Conservation (phyloP, 2,329 filamentous ascomycete genomes). For the Sarocladiaceae sp. region DNA sequence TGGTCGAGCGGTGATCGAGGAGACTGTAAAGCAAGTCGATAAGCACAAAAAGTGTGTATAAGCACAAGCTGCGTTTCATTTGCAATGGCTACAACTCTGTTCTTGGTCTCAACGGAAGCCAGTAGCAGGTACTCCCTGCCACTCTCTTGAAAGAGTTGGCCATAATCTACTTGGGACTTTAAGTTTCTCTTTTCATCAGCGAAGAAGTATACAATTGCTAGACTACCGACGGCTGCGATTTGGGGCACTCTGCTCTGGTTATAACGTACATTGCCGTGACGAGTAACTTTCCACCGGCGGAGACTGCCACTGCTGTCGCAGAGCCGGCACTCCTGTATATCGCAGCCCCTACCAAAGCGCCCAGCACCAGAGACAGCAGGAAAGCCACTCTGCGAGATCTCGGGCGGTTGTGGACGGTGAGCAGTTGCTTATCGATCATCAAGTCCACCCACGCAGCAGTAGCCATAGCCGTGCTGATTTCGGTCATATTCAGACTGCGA, state of each 20-base stretch:
- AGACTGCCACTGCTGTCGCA: slow-evolving; percentile 37
- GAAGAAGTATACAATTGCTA: too few relatives aligned
- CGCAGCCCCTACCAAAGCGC: slow-evolving; percentile 47
- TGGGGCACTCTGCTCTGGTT: slow-evolving; percentile 28
- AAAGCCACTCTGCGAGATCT: slow-evolving; percentile 48
- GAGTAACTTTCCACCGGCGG: slow-evolving; percentile 39
- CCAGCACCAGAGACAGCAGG: slow-evolving; percentile 40
- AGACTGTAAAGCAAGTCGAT: too few relatives aligned
- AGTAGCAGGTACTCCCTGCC: too few relatives aligned
- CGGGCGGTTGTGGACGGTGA: slow-evolving; percentile 40
- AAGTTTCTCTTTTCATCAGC: too few relatives aligned
- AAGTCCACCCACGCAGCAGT: slow-evolving; percentile 60
- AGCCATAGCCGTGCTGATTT: slow-evolving; percentile 62
- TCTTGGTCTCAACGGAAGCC: too few relatives aligned
- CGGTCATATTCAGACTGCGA: slow-evolving; percentile 49
- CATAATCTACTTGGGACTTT: too few relatives aligned
- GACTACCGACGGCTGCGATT: slow-evolving; percentile 6
- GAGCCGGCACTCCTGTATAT: slow-evolving; percentile 41
- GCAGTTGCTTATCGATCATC: slow-evolving; percentile 49
- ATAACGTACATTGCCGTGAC: slow-evolving; percentile 42
- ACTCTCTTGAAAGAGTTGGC: too few relatives aligned
- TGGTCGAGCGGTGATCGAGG: too few relatives aligned
- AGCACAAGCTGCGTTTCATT: too few relatives aligned
- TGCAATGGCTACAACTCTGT: too few relatives aligned
- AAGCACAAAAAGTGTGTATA: too few relatives aligned